Base-by-base conservation (phyloP, 148 eudicot species). In the Rhododendron williamsianum region DNA sequence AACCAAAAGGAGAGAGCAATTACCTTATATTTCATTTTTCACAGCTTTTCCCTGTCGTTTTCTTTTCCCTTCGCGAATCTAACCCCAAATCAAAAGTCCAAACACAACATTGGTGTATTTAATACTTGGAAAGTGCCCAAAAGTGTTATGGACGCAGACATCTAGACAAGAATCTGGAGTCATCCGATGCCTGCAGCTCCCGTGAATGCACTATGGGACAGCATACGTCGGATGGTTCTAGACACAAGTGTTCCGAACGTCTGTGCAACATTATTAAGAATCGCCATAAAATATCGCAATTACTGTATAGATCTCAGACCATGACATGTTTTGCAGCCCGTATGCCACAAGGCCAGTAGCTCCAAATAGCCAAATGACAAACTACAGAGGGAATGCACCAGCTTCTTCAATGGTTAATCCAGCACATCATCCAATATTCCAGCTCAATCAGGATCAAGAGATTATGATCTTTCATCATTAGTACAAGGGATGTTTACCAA, bases 381-480 rank as follows among this genome's bases (percentile, higher is more conserved):
- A 80, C 36, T 7, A 56, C 13, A 82, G 86, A 45, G 88, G 84
- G 16, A 80, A 27, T 76, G 80, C 85, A 82, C 85, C 74, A 79
- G 18, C 74, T 69, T 84, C 84, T 46, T 77, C 90, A 25, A 80
- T 81, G 33, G 76, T 88, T 69, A 27, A 69, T 65, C 88, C 91
- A n/a, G 89, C 89, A 58, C 78, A 76, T 80, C 89, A 10, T 15
- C 77, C 19, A 69, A 69, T 69, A 67, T 86, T 81, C 87, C 89
- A 76, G 80, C 85, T 85, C 89, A 74, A 82, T 92, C 91, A 38
- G 96, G 94, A 69, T 27, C 74, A 10, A 83, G 91, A 56, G 92
- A 94, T 65, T 94, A 92, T 30, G 98, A 94, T 84, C 93, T 93
- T 81, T 94, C 98, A 7, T 90, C 87, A 46, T 82, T 94, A 45